Evolutionary conservation across 2,329 filamentous ascomycete species (phyloP), one percentile per base, ranked within the genome.

Genomic region (Drechmeria coniospora): DNA sequence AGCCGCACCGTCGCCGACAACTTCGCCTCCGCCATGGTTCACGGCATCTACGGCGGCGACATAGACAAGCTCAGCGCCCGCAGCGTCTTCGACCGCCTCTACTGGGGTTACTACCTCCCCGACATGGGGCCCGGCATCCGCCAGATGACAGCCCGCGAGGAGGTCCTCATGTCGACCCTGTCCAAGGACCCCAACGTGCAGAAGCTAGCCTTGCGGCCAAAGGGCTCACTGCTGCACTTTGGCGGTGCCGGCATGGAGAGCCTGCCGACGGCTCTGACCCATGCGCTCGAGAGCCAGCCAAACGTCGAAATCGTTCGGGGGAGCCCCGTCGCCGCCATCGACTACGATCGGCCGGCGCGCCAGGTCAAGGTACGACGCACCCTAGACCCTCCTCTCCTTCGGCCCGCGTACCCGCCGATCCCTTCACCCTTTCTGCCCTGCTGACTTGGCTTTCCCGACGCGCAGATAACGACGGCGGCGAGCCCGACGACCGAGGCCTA

Each of bases 21-120:
- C 41, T 29, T 93, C 12, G 53, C 73, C 6, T 93, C 83, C 5
- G 83, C 76, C 28, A 56, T 74, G 45, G 44, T 83, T 29, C 90
- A 95, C 51, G 90, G 90, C 23, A 83, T 95, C 32, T 93, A 92
- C 50, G 90, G 86, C 14, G 90, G 90, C 5, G 80, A 94, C 51
- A 71, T 92, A 26, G 73, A 80, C 48, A 66, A 77, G 45, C 59
- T 95, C 27, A 93, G 84, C 50, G 72, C 71, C 26, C 72, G 71
- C 40, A 73, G 70, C 27, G 57, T 75, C 8, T 39, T 51, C 12
- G 49, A 52, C 15, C 40, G 41, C 22, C 26, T 46, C 22, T 53
- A 46, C 34, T 48, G 42, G 40, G 36, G 31, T 10, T 44, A 46
- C 30, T 48, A 54, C 25, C 30, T 49, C 12, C 42, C 43, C 10